Base-by-base conservation (phyloP, 2,329 filamentous ascomycete species). In the Nemania sp. region DNA sequence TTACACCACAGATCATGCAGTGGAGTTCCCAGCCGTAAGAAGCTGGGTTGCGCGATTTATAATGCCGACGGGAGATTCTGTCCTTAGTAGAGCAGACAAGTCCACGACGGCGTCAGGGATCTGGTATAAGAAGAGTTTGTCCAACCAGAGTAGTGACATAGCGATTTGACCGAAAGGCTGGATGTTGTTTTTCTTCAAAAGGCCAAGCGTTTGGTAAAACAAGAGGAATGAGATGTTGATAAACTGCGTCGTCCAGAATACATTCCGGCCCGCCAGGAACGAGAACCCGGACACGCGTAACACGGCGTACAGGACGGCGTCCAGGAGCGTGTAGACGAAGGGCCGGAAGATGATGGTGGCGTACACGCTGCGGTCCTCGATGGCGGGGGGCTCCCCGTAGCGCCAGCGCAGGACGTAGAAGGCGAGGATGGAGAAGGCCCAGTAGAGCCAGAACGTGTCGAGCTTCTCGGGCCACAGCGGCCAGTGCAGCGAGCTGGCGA, bases 401-500 rank as follows among this genome's bases (percentile, higher is more conserved):
- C 5, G 2, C 5, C 15, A 15, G 5, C 13, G 27, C 2, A 64
- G 0, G 22, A 18, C 0, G 8, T 22, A 8, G 7, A 20, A 8
- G n/a, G 29, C 2, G 2, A 45, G 1, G 47, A 59, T 1, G 62
- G n/a, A 53, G 38, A 56, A 5, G 1, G 38, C 0, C 60, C 58
- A 55, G 35, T 15, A 52, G 47, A 64, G 15, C 69, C 66, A 69
- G 64, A 67, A 65, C 15, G 15, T 52, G 54, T 71, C 64, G 41
- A 53, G 0, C 0, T 0, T 5, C 1, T 63, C 51, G 24, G 69
- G 61, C 61, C 53, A 70, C 2, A 62, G 1, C 7, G 67, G 69
- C 69, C 69, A 71, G 43, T 47, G 20, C 1, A 60, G 15, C 15
- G n/a, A 24, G 38, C 11, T 13, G 6, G 45, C 43, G 7, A 52